A percentile compares a stretch with the other conserved stretches of the same genome.
phyloP scores from a whole-genome alignment of 2,329 filamentous ascomycete species.

The Hortaea werneckii region DNA sequence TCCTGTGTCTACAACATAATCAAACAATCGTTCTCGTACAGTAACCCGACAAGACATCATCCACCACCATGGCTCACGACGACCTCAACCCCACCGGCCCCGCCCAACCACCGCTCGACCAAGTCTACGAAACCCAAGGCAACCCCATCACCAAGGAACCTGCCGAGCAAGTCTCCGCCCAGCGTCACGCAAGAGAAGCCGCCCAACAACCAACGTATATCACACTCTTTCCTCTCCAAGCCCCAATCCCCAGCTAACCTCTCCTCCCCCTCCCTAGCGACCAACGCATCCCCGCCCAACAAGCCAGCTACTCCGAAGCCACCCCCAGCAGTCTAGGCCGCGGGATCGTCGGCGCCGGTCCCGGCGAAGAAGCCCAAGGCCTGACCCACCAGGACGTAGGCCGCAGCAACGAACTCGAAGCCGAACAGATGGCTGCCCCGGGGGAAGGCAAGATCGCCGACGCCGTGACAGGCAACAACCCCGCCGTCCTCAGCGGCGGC shows the following conservation, averaged over 20 bases:
- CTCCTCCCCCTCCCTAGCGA: conserved; percentile 12
- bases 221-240: not conserved
- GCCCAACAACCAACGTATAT: conserved; percentile 10
- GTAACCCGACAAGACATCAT: too few relatives aligned
- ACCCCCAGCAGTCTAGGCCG: conserved; percentile 28
- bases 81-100: conserved; percentile 29
- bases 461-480: conserved; percentile 26
- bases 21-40: too few relatives aligned
- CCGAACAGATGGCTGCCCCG: conserved; percentile 37
- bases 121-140: conserved; percentile 37
- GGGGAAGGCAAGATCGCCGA: conserved; percentile 36
- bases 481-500: conserved; percentile 17
- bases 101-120: conserved; percentile 34
- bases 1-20: too few relatives aligned
- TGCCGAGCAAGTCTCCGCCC: conserved; percentile 25
- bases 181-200: conserved; percentile 23
- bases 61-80: conserved; percentile 3
- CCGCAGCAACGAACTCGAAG: conserved; percentile 37
- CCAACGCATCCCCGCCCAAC: conserved; percentile 29
- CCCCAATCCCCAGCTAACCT: not conserved
- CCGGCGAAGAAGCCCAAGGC: conserved; percentile 35
- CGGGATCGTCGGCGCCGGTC: conserved; percentile 34
- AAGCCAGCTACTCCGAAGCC: conserved; percentile 25
- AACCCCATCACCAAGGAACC: conserved; percentile 37
- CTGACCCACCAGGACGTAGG: conserved; percentile 32